A percentile compares a stretch with the other conserved stretches of the same genome.
Conservation (phyloP, 2,329 filamentous ascomycete species). For the Cryphonectria nitschkei region DNA sequence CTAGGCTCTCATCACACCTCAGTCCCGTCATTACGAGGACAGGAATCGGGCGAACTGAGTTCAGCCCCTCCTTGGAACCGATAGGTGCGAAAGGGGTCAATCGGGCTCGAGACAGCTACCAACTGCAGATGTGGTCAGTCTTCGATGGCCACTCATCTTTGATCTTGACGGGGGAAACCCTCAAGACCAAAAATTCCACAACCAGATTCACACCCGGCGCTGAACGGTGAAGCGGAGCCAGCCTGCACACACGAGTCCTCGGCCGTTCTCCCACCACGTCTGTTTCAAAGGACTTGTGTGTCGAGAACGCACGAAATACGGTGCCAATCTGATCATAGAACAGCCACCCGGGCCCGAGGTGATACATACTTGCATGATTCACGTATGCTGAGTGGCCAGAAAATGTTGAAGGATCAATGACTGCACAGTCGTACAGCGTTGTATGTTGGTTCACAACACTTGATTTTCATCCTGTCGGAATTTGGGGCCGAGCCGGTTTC, state of each 20-base stretch:
- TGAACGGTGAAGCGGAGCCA: not conserved
- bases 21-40: not conserved
- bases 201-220: not conserved
- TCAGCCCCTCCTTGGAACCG: not conserved
- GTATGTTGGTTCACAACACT: not conserved
- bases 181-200: too few relatives aligned
- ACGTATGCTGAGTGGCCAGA: not conserved
- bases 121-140: not conserved
- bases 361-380: not conserved
- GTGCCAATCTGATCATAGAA: not conserved
- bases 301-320: not conserved
- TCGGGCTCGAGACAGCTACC: not conserved
- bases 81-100: not conserved
- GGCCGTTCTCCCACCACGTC: not conserved
- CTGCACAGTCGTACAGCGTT: not conserved
- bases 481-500: not conserved
- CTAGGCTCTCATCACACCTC: slow-evolving; percentile 29
- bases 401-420: not conserved
- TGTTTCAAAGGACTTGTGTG: not conserved
- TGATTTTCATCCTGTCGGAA: not conserved
- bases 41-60: not conserved
- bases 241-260: not conserved
- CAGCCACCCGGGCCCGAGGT: not conserved
- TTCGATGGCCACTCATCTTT: not conserved
- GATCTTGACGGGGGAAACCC: not conserved